Percentiles rank a stretch among this genome's conserved stretches.
phyloP scores from a whole-genome alignment of 1,284 basidiomycete species.

The Cryptococcus floricola region DNA sequence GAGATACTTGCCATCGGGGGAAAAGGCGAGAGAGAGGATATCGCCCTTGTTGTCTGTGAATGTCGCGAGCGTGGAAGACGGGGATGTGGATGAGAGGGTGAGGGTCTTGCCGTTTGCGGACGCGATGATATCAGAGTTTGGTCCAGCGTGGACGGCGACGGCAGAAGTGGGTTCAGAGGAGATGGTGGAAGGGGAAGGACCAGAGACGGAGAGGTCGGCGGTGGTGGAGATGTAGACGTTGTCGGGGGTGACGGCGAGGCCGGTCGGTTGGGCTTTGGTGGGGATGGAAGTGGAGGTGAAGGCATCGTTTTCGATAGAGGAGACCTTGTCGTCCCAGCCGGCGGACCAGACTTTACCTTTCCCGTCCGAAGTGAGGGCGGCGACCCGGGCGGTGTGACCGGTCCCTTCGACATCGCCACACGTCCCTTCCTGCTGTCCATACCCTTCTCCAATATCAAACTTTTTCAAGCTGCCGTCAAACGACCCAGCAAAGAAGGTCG shows the following conservation, averaged over 20 bases:
- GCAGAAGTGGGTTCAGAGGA: constrained; percentile 24
- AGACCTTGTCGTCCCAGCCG: constrained; percentile 70
- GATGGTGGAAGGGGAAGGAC: constrained; percentile 17
- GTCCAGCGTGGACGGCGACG: constrained; percentile 32
- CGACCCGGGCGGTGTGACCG: constrained; percentile 68
- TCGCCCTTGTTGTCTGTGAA: constrained; percentile 69
- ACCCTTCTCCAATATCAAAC: constrained; percentile 48
- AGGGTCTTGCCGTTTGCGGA: constrained; percentile 57
- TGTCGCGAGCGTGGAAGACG: constrained; percentile 27
- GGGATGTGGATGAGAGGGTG: constrained; percentile 50
- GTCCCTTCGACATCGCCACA: constrained; percentile 59
- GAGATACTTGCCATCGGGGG: constrained; percentile 67
- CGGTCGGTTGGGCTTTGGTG: constrained; percentile 66
- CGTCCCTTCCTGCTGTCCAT: constrained; percentile 45
- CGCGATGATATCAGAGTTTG: constrained; percentile 37
- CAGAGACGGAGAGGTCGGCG: constrained; percentile 57
- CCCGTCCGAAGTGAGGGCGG: constrained; percentile 56
- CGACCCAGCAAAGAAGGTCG: constrained; percentile 74
- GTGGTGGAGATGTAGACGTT: constrained; percentile 71
- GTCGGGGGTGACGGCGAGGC: constrained; percentile 58
- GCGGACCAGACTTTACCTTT: constrained; percentile 60
- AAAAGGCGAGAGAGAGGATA: constrained; percentile 75
- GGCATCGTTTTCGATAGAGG: constrained; percentile 55
- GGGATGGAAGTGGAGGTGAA: constrained; percentile 53
- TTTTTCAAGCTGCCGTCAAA: constrained; percentile 76